Evolutionary conservation across 208 protist genomes (phyloP).

Genomic region (Wallacemonas sp.): DNA sequence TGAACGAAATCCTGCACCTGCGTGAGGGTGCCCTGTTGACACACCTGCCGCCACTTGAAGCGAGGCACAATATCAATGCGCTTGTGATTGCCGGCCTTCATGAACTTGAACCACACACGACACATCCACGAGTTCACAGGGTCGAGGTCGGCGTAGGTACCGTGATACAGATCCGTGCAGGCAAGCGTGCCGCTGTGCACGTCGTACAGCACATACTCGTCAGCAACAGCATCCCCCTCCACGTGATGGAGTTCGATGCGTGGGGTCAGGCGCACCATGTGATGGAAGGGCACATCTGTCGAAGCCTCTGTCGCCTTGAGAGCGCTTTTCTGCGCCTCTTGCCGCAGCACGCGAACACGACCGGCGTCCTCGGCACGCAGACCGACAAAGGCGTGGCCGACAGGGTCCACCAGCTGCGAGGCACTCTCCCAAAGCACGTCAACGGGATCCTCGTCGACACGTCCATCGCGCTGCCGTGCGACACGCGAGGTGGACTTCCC

Average conservation of each 20-base stretch:
- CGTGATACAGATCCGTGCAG: slow-evolving; percentile 86
- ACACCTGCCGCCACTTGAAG: slow-evolving; percentile 73
- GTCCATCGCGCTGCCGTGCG: not conserved
- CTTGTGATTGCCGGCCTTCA: slow-evolving; percentile 80
- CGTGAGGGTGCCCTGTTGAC: slow-evolving; percentile 36
- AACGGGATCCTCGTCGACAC: slow-evolving; percentile 16
- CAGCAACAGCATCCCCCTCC: slow-evolving; percentile 52
- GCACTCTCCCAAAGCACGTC: slow-evolving; percentile 33
- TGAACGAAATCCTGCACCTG: slow-evolving; percentile 44
- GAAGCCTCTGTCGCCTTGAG: slow-evolving; percentile 1
- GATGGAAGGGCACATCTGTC: slow-evolving; percentile 11
- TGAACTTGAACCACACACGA: slow-evolving; percentile 90
- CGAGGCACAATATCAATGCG: slow-evolving; percentile 61
- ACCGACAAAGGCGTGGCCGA: slow-evolving; percentile 13
- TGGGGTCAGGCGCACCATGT: slow-evolving; percentile 44
- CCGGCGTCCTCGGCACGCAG: slow-evolving; percentile 35
- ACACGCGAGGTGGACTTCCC: too few species aligned
- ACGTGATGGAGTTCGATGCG: slow-evolving; percentile 60
- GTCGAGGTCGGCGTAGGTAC: slow-evolving; percentile 77
- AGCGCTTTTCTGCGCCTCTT: slow-evolving; percentile 11
- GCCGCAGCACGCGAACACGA: slow-evolving; percentile 31
- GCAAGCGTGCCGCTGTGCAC: slow-evolving; percentile 35
- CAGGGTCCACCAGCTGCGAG: slow-evolving; percentile 11
- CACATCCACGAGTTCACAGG: slow-evolving; percentile 89
- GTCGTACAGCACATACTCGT: slow-evolving; percentile 85